Base-by-base conservation (phyloP, 78 protist species). In the Dictyostelium brefeldianum region DNA sequence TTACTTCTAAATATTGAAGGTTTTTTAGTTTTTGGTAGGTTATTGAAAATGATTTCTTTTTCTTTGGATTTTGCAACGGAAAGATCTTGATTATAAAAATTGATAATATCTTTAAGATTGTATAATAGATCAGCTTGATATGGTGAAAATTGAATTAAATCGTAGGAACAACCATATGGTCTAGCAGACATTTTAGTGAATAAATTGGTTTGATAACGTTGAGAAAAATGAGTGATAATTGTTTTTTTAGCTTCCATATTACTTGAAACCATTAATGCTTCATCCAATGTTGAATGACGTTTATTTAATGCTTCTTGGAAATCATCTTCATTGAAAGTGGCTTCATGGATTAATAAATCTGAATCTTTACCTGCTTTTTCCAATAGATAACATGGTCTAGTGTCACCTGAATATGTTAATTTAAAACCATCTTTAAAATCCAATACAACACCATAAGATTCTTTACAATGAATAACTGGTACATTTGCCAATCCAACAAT, bases 291-390 rank as follows among this genome's bases (percentile, higher is more conserved):
- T 29, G 90, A 73, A 83, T 95, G 97, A 51, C 82, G 75, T 90
- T 97, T 95, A 5, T 22, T 64, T 14, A 54, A 10, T 2, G 97
- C 97, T 51, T 97, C 97, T 14, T 2, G 56, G 7, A 5, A 22
- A 25, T 94, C 14, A 1, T 78, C 98, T 18, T 97, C 98, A 3
- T 97, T 97, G 10, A 98, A 98, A 27, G 99, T 98, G 20, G 99
- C 98, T 80, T 98, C 99, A 80, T 98, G 99, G 9, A 98, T 71
- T 31, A 97, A 53, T 0, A 98, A 36, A 43, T 36, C 59, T 9
- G 96, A 92, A 25, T 53, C 95, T 6, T 4, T 5, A 17, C 98
- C 98, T 0, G 54, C 92, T 12, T 22, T 43, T 20, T 74, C 91
- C 4, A 97, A 36, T 4, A 0, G 1, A 5, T 48, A 27, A 53